Evolutionary conservation across 129 eudicot genomes (phyloP), one percentile per base, ranked within the genome.

Genomic region (Oenanthe sinensis): DNA sequence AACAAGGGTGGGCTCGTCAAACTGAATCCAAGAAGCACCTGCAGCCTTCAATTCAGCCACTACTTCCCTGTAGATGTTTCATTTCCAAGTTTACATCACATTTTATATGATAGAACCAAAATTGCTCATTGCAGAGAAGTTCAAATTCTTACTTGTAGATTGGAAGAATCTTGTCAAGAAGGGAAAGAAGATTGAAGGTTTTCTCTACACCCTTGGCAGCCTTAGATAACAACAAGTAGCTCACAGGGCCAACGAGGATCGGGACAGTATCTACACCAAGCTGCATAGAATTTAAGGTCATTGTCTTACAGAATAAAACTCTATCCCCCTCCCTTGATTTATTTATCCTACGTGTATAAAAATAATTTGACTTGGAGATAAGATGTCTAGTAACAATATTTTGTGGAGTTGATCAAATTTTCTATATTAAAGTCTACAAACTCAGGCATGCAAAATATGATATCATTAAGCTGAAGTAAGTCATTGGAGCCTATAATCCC

Each of bases 181-280:
- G 98, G 54, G 97, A 90, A 11, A 94, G 92, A 84, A 90, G 92
- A 54, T 86, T 80, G 83, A 94, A 94, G 12, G 97, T 81, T 75
- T 91, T 94, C 67, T 94, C 98, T 80, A 91, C 97, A 83, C 96
- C 97, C 92, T 91, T 94, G 36, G 98, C 98, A 84, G 96, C 96
- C 81, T 94, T 94, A 4, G 98, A 90, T 50, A 91, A 85, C 89
- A 91, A 82, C 87, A 94, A 88, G 90, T 90, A 94, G 82, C 97
- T 86, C 71, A 94, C 97, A 40, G 98, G 98, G 85, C 98, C 98
- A 77, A 94, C 88, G 82, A 94, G 94, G n/a, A 90, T 91, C 33
- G 98, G 98, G 75, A 94, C 97, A 43, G 98, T 91, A 76, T 94
- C 97, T 1, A 94, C 96, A 80, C 98, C 97, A 76, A 85, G 97